phyloP scores from a whole-genome alignment of 169 alveolate genomes.

The Cryptosporidium sp. region DNA sequence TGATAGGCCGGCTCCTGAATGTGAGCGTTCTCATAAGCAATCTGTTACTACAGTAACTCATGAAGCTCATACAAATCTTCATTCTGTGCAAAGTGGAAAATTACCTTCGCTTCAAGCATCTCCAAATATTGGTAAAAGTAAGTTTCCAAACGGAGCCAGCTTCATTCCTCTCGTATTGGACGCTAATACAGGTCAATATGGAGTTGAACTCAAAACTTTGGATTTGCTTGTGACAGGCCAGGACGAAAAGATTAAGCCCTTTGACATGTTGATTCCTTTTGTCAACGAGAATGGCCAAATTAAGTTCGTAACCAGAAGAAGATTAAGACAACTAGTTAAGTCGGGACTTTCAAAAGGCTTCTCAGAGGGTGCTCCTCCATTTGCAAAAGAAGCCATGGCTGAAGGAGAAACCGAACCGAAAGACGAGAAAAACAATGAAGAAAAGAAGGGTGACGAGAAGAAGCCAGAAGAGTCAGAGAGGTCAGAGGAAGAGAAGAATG shows the following conservation, averaged over 20 bases:
- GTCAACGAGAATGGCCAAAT: conserved; percentile 51
- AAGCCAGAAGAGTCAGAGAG: neutral
- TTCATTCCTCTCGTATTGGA: conserved; percentile 65
- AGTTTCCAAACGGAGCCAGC: conserved; percentile 64
- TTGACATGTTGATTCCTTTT: conserved; percentile 66
- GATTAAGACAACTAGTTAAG: conserved; percentile 62
- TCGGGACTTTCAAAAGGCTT: conserved; percentile 58
- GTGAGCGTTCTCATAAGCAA: neutral
- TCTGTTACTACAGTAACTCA: conserved; percentile 13
- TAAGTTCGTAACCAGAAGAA: conserved; percentile 64
- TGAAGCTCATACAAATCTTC: conserved; percentile 22
- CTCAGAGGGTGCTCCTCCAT: neutral
- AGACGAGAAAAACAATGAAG: neutral
- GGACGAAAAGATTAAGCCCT: conserved; percentile 64
- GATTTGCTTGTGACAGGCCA: conserved; percentile 40
- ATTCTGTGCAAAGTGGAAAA: conserved; percentile 3
- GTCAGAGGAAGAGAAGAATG: neutral
- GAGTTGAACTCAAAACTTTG: conserved; percentile 58
- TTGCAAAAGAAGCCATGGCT: neutral
- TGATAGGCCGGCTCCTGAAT: conserved; percentile 43
- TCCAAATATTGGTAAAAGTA: conserved; percentile 13
- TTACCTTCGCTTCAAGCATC: conserved; percentile 10
- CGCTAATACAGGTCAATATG: conserved; percentile 70
- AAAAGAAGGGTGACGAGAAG: neutral
- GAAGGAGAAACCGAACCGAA: neutral